Evolutionary conservation across 2,329 filamentous ascomycete species (phyloP).

Genomic region (Arachnomyces sp.): DNA sequence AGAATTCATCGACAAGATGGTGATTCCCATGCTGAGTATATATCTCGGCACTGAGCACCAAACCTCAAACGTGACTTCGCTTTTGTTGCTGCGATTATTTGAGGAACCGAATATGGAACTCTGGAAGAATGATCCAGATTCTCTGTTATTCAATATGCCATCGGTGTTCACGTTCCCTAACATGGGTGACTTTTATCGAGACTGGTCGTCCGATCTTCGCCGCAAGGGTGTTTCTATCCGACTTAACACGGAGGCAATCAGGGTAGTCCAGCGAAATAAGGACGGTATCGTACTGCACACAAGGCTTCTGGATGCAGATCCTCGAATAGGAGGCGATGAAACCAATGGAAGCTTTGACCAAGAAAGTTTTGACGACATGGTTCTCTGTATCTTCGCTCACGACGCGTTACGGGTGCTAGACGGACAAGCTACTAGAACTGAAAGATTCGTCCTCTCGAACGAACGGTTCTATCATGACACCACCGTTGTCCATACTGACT

Average conservation of each 20-base stretch:
- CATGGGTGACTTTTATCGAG: slow-evolving; percentile 48
- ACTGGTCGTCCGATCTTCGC: slow-evolving; percentile 46
- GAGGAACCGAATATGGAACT: slow-evolving; percentile 52
- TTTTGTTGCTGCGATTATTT: slow-evolving; percentile 56
- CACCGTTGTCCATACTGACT: slow-evolving; percentile 53
- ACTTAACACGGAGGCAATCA: slow-evolving; percentile 46
- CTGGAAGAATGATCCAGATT: slow-evolving; percentile 51
- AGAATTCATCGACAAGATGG: slow-evolving; percentile 63
- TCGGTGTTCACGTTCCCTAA: slow-evolving; percentile 56
- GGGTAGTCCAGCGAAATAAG: slow-evolving; percentile 42
- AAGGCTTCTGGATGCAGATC: slow-evolving; percentile 12
- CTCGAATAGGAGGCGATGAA: slow-evolving; percentile 17
- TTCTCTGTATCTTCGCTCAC: slow-evolving; percentile 50
- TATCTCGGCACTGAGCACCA: slow-evolving; percentile 70
- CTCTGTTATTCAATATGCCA: slow-evolving; percentile 46
- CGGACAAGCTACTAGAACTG: slow-evolving; percentile 47
- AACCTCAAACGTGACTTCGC: slow-evolving; percentile 60
- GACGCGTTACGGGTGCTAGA: slow-evolving; percentile 47
- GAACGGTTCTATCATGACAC: slow-evolving; percentile 58
- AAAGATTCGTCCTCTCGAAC: slow-evolving; percentile 60
- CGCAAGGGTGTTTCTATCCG: slow-evolving; percentile 47
- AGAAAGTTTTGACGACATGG: slow-evolving; percentile 50
- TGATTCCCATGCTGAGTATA: slow-evolving; percentile 61
- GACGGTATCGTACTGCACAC: slow-evolving; percentile 41
- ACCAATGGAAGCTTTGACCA: slow-evolving; percentile 34